Base-by-base conservation (phyloP, 495 filamentous ascomycete genomes). In the Penicillium turbatum region DNA sequence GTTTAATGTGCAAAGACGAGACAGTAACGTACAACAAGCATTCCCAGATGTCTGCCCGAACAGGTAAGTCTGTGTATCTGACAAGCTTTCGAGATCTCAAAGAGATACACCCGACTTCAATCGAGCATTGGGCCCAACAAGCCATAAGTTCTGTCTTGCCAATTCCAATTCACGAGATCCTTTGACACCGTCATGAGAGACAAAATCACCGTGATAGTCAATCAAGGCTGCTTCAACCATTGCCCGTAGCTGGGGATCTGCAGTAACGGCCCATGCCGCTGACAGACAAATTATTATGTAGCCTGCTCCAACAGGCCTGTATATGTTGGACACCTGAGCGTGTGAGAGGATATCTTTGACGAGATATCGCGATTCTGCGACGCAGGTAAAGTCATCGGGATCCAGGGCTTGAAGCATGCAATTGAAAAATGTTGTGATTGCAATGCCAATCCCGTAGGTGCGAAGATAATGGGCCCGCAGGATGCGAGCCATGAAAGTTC, bases 261-360 rank as follows among this genome's bases (percentile, higher is more conserved):
- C 39, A 15, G 59, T 67, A 15, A 62, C 64, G 8, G 59, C 45
- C 66, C 65, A 71, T 7, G 72, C 69, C 12, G 55, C 51, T 5
- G 51, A 35, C 12, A 73, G 52, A 26, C 61, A 63, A 13, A 72
- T n/a, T 9, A 64, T 19, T 2, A 73, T 49, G 57, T 69, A 72
- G 9, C 53, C 60, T 11, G 72, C 49, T 5, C 67, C 73, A 26
- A 77, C 52, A 3, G 73, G 73, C 16, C 70, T 48, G 43, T 69
- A 70, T 0, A 51, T 52, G 9, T 46, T 47, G 0, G 65, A 61
- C 0, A 58, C 35, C 26, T 68, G 58, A 0, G 65, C 67, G 11
- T 74, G 49, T 8, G 40, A 29, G 10, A 76, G 50, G 21, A 64
- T 66, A 21, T 75, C 68, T 16, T 59, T 48, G 0, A 64, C 55